Evolutionary conservation across 129 eudicot species (phyloP).

Genomic region (Tagetes patula): DNA sequence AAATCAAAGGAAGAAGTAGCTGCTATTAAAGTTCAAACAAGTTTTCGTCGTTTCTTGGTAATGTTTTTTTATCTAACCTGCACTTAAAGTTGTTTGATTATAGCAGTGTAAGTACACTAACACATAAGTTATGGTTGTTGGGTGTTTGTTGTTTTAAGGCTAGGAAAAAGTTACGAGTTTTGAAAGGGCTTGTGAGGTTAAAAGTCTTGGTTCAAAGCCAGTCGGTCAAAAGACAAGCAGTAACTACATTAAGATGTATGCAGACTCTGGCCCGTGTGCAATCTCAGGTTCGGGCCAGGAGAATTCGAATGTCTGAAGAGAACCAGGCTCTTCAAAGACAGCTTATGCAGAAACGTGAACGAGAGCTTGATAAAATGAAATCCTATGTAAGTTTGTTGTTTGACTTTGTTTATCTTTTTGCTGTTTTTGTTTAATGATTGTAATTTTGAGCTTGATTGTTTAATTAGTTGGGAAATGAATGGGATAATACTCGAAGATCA

Average conservation of each 20-base stretch:
- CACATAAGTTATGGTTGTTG: background rate
- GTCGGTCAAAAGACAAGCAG: conserved; percentile 61
- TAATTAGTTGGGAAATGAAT: conserved; percentile 25
- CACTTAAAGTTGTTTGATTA: background rate
- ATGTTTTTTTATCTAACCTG: background rate
- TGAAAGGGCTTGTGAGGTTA: conserved; percentile 63
- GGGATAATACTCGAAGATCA: conserved; percentile 38
- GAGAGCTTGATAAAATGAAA: conserved; percentile 46
- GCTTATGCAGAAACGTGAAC: conserved; percentile 52
- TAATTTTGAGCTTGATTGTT: background rate
- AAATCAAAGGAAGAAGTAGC: conserved; percentile 66
- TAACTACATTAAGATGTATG: conserved; percentile 55
- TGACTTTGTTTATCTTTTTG: background rate
- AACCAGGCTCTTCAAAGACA: conserved; percentile 57
- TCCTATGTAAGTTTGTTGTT: conserved; percentile 17
- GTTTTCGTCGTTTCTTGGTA: conserved; percentile 59
- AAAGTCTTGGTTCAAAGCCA: conserved; percentile 50
- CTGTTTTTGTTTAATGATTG: conserved; percentile 5
- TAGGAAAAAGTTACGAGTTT: conserved; percentile 51
- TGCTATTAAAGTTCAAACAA: conserved; percentile 61
- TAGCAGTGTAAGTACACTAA: background rate
- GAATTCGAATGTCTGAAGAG: conserved; percentile 58
- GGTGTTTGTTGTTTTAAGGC: conserved; percentile 41
- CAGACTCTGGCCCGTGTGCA: conserved; percentile 67
- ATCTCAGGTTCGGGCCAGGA: conserved; percentile 58